Percentiles rank a stretch among this genome's conserved stretches.
These are phyloP conservation scores for Bacterosira constricta DNA, from an alignment of 108 stramenopile genomes.

Conservation along the genomic window DNA sequence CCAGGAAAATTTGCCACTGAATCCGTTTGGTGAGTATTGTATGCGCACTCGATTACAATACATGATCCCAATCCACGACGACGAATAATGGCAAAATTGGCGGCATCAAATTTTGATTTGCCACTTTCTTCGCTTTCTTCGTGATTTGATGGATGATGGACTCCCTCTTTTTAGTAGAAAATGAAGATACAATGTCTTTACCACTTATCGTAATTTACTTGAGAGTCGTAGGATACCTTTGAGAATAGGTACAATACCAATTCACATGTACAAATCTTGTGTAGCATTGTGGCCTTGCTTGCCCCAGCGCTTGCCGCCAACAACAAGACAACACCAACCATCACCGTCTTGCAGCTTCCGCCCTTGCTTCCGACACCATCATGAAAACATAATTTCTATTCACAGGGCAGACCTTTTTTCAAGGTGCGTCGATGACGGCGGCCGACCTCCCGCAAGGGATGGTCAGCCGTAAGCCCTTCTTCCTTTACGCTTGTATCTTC, in stretches of 20 bases:
- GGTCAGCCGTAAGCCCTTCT: slow-evolving; percentile 33
- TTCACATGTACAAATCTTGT: no score
- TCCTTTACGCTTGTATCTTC: background rate
- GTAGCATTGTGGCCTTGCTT: background rate
- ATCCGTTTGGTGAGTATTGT: no score
- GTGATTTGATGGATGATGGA: background rate
- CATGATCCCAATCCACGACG: no score
- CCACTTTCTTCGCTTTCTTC: background rate
- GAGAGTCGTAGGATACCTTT: no score
- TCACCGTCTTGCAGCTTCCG: background rate
- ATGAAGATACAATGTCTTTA: no score
- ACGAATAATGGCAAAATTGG: background rate
- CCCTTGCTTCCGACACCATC: no score
- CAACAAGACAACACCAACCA: background rate
- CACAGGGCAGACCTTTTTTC: slow-evolving; percentile 29
- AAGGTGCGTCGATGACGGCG: slow-evolving; percentile 58
- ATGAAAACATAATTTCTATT: slow-evolving; percentile 6
- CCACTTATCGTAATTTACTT: background rate
- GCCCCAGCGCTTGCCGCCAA: background rate
- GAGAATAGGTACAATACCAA: no score
- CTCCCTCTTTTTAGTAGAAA: background rate
- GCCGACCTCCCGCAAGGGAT: slow-evolving; percentile 18
- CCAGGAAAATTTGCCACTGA: no score
- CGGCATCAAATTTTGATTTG: slow-evolving; percentile 2
- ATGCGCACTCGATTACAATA: no score